phyloP scores from a whole-genome alignment of 257 asterid species.

The Lycium barbarum region DNA sequence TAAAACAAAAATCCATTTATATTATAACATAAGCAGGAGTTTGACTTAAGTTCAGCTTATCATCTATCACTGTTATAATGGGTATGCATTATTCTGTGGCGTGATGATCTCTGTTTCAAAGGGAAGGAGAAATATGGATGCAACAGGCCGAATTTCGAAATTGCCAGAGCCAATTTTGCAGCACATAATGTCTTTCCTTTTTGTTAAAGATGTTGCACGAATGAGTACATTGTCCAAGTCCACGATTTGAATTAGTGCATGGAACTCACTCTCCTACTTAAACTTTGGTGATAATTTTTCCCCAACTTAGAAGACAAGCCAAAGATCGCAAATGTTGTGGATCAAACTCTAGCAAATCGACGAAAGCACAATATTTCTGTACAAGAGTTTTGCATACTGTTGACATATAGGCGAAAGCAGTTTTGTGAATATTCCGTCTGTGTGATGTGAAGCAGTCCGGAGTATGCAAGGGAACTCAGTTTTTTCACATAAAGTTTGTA shows the following conservation, averaged over 20 bases:
- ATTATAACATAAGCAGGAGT: too few relatives aligned
- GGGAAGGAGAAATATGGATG: not conserved
- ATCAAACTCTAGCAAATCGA: not conserved
- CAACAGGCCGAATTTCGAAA: not conserved
- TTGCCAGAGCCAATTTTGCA: constrained; percentile 22
- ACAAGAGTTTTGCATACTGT: not conserved
- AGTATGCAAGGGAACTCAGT: not conserved
- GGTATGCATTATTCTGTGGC: too few relatives aligned
- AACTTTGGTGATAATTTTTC: not conserved
- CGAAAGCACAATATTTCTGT: not conserved
- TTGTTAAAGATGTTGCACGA: not conserved
- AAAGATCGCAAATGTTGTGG: not conserved
- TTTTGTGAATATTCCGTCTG: too few relatives aligned
- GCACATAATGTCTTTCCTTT: not conserved
- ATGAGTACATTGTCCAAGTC: not conserved
- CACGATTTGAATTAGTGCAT: not conserved
- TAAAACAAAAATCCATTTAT: too few relatives aligned
- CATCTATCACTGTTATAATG: too few relatives aligned
- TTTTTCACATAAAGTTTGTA: not conserved
- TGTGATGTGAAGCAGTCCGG: not conserved
- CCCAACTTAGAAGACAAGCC: not conserved
- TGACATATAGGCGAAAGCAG: too few relatives aligned
- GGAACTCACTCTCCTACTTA: not conserved
- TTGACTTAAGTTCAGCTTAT: too few relatives aligned
- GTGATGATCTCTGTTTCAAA: not conserved